A percentile compares a stretch with the other conserved stretches of the same genome.
Evolutionary conservation across 2,329 filamentous ascomycete species (phyloP).

Genomic region (Colletotrichum chlorophyti): DNA sequence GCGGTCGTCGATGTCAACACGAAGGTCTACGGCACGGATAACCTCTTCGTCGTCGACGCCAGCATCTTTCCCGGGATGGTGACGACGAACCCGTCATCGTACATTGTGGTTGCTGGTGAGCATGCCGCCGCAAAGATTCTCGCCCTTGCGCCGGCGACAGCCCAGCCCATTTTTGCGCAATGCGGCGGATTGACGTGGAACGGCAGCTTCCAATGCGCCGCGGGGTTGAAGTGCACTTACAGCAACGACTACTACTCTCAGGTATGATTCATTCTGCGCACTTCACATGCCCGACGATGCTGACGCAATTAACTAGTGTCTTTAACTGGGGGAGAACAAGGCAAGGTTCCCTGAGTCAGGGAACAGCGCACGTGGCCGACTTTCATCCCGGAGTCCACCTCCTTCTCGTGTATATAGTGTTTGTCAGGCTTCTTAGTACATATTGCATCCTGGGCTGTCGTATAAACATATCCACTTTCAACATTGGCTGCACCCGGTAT

Average conservation of each 20-base stretch:
- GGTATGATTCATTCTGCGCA: background rate
- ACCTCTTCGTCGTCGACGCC: conserved; percentile 72
- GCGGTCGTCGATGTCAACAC: conserved; percentile 69
- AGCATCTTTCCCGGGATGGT: conserved; percentile 74
- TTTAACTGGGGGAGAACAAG: background rate
- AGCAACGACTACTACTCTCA: conserved; percentile 32
- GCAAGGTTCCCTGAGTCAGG: background rate
- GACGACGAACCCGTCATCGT: conserved; percentile 71
- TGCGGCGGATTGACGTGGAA: conserved; percentile 33
- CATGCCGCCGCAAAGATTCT: conserved; percentile 51
- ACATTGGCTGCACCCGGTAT: too few relatives aligned
- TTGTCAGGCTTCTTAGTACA: background rate
- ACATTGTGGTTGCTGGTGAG: conserved; percentile 70
- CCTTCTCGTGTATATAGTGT: conserved; percentile 7
- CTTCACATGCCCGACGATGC: too few relatives aligned
- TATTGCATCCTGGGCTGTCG: background rate
- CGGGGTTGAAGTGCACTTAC: conserved; percentile 26
- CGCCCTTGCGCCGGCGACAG: conserved; percentile 17
- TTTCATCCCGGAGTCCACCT: background rate
- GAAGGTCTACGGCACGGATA: conserved; percentile 71
- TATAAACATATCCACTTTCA: background rate
- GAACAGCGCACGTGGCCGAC: background rate
- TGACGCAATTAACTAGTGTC: conserved; percentile 10
- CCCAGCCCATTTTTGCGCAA: conserved; percentile 26
- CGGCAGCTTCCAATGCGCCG: conserved; percentile 32